Evolutionary conservation across 1,284 basidiomycete genomes (phyloP).

Genomic region (Lignosus rhinocerotis): DNA sequence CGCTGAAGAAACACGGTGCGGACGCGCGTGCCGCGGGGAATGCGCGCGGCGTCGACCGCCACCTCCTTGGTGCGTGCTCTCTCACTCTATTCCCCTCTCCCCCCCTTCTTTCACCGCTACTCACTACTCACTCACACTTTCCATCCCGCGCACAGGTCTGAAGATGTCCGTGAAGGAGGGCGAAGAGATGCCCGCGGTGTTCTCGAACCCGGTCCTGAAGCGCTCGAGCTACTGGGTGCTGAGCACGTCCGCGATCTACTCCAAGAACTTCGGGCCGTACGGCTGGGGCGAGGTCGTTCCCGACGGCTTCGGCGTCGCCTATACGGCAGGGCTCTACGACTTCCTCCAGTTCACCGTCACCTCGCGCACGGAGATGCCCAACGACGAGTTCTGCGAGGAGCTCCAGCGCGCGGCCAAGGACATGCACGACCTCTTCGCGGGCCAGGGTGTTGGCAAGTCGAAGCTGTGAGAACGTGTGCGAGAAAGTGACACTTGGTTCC

Average conservation of each 20-base stretch:
- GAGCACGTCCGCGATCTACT: slow-evolving; percentile 88
- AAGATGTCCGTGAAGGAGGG: slow-evolving; percentile 62
- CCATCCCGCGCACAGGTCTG: slow-evolving; percentile 50
- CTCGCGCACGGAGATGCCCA: slow-evolving; percentile 75
- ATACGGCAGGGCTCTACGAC: slow-evolving; percentile 78
- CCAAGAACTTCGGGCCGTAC: slow-evolving; percentile 77
- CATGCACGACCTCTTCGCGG: slow-evolving; percentile 43
- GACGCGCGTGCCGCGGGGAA: slow-evolving; percentile 72
- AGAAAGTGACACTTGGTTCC: not conserved
- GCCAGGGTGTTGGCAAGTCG: slow-evolving; percentile 10
- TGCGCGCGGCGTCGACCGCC: slow-evolving; percentile 81
- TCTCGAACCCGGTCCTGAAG: slow-evolving; percentile 69
- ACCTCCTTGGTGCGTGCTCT: slow-evolving; percentile 66
- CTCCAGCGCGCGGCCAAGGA: slow-evolving; percentile 69
- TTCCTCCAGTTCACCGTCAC: slow-evolving; percentile 82
- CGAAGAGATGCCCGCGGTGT: slow-evolving; percentile 67
- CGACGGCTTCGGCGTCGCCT: slow-evolving; percentile 78
- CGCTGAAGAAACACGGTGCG: slow-evolving; percentile 68
- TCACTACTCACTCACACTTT: too few relatives aligned
- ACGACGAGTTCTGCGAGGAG: slow-evolving; percentile 64
- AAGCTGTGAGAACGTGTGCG: slow-evolving; percentile 6
- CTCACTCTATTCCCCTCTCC: too few relatives aligned
- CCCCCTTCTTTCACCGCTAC: too few relatives aligned
- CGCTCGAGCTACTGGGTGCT: slow-evolving; percentile 72
- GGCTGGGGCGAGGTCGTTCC: slow-evolving; percentile 89